Evolutionary conservation across 2,329 filamentous ascomycete genomes (phyloP).

Genomic region (Scedosporium minutisporum): DNA sequence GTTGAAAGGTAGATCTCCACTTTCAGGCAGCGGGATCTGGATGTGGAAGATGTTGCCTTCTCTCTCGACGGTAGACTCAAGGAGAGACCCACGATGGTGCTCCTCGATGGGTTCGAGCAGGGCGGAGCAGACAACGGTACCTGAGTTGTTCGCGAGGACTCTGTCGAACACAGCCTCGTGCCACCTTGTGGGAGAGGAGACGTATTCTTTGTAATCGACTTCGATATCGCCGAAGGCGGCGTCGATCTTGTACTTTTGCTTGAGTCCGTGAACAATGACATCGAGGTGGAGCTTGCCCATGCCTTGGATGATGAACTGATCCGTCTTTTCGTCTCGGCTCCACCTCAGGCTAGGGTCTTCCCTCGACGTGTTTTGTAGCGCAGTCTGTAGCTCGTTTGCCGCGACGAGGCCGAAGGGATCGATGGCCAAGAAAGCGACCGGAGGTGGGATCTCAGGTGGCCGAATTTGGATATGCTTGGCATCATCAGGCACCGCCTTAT

Average conservation of each 20-base stretch:
- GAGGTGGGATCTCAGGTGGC: slow-evolving; percentile 80
- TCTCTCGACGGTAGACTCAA: slow-evolving; percentile 36
- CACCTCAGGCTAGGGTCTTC: slow-evolving; percentile 91
- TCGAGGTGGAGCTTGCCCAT: slow-evolving; percentile 97
- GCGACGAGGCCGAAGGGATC: slow-evolving; percentile 71
- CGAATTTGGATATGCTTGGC: slow-evolving; percentile 71
- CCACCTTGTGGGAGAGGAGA: slow-evolving; percentile 46
- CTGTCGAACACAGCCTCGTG: slow-evolving; percentile 63
- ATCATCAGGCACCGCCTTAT: slow-evolving; percentile 54
- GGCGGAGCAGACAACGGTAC: slow-evolving; percentile 67
- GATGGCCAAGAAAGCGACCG: slow-evolving; percentile 93
- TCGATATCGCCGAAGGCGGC: slow-evolving; percentile 83
- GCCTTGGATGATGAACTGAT: slow-evolving; percentile 84
- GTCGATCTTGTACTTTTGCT: slow-evolving; percentile 82
- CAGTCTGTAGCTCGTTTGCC: slow-evolving; percentile 68
- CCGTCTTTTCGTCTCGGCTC: slow-evolving; percentile 76
- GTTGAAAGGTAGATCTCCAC: slow-evolving; percentile 1
- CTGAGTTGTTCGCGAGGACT: slow-evolving; percentile 67
- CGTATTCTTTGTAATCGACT: slow-evolving; percentile 86
- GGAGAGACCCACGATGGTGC: slow-evolving; percentile 24
- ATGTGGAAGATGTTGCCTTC: slow-evolving; percentile 63
- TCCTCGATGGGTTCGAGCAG: slow-evolving; percentile 51
- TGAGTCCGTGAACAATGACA: slow-evolving; percentile 78
- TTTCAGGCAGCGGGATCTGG: slow-evolving; percentile 18
- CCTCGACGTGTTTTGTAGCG: slow-evolving; percentile 67